Evolutionary conservation across 129 eudicot genomes (phyloP), one percentile per base, ranked within the genome.

Genomic region (Silybum marianum): DNA sequence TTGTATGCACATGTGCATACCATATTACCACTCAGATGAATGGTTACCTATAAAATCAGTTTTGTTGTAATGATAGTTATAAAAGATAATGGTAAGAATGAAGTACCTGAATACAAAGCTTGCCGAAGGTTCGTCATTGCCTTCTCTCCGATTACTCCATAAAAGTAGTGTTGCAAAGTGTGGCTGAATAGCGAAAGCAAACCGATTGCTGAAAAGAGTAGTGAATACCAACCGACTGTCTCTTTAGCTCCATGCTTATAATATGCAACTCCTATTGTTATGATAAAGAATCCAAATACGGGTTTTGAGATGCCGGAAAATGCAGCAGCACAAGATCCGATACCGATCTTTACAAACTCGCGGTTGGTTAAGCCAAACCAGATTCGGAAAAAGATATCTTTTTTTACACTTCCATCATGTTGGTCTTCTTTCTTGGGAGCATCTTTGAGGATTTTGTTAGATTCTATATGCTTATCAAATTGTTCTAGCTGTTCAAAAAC

Each of bases 221-320:
- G 23, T 2, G 98, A 84, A 79, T 93, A 93, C 90, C 80, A 72
- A 36, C 92, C 96, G 25, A 93, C 98, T 76, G 68, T 73, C 67
- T 82, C 82, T 90, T 87, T 81, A 46, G 93, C 76, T 48, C 87
- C 74, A 42, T 48, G 21, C 13, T 88, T 54, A 46, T 83, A 93
- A 82, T 89, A 91, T 19, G 98, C 92, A 48, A 89, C 92, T 84
- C 92, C 96, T n/a, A 93, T 93, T 71, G 94, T 93, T 72, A 93
- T 91, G 82, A 93, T 93, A 83, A 90, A 93, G 87, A 73, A 93
- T 32, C 96, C 93, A 26, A 91, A 91, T 34, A 93, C 88, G 1
- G 98, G 98, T 78, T 90, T 93, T 39, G 93, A 90, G 85, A 93
- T 93, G 81, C 96, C 96, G 7, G 98, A 90, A 88, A 93, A 83